Evolutionary conservation across 164 flowering plant genomes (phyloP), one percentile per base, ranked within the genome.

Genomic region (Kalanchoe fedtschenkoi): DNA sequence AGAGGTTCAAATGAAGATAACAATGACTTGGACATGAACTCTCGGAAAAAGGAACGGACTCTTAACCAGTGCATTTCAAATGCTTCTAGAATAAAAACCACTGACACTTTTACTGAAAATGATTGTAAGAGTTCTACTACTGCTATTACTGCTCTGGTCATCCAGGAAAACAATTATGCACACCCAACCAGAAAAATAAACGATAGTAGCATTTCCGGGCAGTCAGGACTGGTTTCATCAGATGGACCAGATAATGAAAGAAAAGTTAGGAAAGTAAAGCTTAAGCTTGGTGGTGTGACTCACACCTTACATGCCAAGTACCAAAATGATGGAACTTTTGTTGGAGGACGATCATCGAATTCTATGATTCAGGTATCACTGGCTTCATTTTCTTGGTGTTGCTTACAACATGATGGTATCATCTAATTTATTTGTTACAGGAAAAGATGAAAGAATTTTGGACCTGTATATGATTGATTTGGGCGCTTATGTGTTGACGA

Each of bases 261-360:
- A 62, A 81, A 77, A 65, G 76, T 78, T 1, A 85, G 82, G 66
- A 85, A 77, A 62, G 83, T 82, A 33, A 85, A 82, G 73, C 85
- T 86, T 62, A 87, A 81, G 74, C 83, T 85, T 59, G 86, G 85
- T 61, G 89, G 91, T 46, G 77, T 84, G 5, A 81, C 82, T 57
- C 80, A 69, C 30, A 83, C 86, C 15, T 76, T 86, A 58, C 84
- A 77, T 66, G 68, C 92, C 65, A 83, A 79, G 28, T 54, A 80
- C 41, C 38, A 64, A 51, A 47, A 70, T 35, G 67, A 74, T 65
- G 77, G 72, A 37, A 44, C 73, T 13, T 39, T 62, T 22, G 69
- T 60, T 65, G 70, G 65, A 62, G 71, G 69, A 29, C 33, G 62
- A 2, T 64, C 75, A 65, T 34, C 85, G 66, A 54, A 87, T 69